Evolutionary conservation across 1,139 yeast genomes (phyloP).

Genomic region (Wickerhamomyces sp.): DNA sequence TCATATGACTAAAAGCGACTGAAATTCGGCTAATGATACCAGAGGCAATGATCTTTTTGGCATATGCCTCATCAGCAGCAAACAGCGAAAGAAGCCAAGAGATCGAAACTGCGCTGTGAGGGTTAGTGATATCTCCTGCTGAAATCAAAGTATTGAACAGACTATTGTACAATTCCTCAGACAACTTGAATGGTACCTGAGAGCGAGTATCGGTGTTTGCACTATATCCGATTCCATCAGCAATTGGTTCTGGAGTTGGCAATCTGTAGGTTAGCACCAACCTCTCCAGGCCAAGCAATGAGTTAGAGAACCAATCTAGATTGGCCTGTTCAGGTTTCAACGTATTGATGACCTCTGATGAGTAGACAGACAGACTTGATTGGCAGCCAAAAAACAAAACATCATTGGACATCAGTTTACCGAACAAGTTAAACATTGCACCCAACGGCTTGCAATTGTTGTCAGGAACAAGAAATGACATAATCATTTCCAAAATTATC

Average conservation of each 20-base stretch:
- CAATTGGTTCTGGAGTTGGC: constrained; percentile 30
- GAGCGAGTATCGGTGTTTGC: constrained; percentile 14
- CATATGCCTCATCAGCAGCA: constrained; percentile 39
- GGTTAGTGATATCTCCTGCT: constrained; percentile 35
- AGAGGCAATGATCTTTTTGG: constrained; percentile 39
- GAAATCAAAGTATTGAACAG: constrained; percentile 41
- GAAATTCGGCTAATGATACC: constrained; percentile 32
- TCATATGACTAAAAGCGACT: constrained; percentile 27
- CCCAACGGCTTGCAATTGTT: constrained; percentile 32
- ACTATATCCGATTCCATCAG: constrained; percentile 11
- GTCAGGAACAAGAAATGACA: constrained; percentile 29
- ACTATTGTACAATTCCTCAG: constrained; percentile 26
- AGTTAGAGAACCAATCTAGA: constrained; percentile 46
- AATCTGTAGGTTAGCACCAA: constrained; percentile 40
- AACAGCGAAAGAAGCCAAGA: constrained; percentile 49
- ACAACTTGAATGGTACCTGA: constrained; percentile 26
- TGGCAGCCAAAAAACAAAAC: constrained; percentile 25
- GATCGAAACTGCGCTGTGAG: constrained; percentile 45
- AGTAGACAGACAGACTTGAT: constrained; percentile 28
- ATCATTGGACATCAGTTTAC: constrained; percentile 38
- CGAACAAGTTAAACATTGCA: constrained; percentile 43
- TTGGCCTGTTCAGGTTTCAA: constrained; percentile 35
- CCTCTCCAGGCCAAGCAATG: constrained; percentile 45
- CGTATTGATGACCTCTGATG: constrained; percentile 33
- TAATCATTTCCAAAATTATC: constrained; percentile 32